These are phyloP conservation scores for Rhynchospora tenuis DNA, from an alignment of 176 grass and related monocot species.

Conservation along the genomic window DNA sequence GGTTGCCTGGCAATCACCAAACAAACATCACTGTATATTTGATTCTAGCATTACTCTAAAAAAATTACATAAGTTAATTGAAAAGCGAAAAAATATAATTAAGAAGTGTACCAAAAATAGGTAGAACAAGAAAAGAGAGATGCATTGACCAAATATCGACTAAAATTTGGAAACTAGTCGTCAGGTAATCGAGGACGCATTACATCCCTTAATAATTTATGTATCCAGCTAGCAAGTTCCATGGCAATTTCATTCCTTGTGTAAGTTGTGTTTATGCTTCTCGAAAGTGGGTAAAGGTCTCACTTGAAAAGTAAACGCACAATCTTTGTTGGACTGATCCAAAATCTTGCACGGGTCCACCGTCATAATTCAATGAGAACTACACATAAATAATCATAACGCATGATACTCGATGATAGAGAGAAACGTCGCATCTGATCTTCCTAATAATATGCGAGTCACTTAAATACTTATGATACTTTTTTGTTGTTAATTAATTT, in stretches of 20 bases:
- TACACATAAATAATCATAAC: neutral
- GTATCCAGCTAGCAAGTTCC: neutral
- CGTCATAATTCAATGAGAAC: neutral
- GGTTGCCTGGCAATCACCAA: too few species aligned
- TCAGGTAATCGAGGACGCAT: too few species aligned
- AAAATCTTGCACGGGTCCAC: neutral
- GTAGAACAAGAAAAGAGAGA: too few species aligned
- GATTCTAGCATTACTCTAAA: too few species aligned
- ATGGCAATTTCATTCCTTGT: neutral
- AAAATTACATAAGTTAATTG: too few species aligned
- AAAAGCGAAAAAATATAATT: too few species aligned
- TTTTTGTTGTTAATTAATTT: too few species aligned
- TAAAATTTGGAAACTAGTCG: too few species aligned
- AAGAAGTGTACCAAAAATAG: too few species aligned
- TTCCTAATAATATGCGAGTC: neutral
- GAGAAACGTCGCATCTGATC: neutral
- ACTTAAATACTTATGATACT: neutral
- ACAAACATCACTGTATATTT: too few species aligned
- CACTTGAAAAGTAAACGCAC: neutral
- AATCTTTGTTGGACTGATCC: neutral
- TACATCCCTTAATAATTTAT: neutral
- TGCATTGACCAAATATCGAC: too few species aligned
- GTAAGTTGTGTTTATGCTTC: neutral
- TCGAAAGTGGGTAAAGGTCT: neutral
- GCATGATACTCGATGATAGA: neutral